These are phyloP conservation scores for Leishmania martiniquensis DNA, from an alignment of 208 protist genomes.

Conservation along the genomic window DNA sequence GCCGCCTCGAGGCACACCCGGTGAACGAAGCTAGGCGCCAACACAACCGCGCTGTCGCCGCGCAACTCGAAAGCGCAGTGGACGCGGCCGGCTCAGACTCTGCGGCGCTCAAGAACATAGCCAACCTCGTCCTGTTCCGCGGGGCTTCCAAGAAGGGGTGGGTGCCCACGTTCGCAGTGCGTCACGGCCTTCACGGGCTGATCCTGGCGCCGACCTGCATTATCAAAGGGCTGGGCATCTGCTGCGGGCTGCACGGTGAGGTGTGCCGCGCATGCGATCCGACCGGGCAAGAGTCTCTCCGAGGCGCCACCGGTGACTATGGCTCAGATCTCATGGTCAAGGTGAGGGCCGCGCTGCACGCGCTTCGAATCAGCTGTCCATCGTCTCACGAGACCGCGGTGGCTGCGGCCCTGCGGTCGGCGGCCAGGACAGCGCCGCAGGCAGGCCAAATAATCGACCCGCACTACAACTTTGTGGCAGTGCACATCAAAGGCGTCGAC, in stretches of 20 bases:
- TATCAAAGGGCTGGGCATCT: slow-evolving; percentile 66
- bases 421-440: background rate
- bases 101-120: slow-evolving; percentile 37
- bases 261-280: slow-evolving; percentile 23
- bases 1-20: slow-evolving; percentile 42
- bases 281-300: slow-evolving; percentile 18
- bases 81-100: background rate
- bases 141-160: slow-evolving; percentile 71
- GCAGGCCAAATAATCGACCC: slow-evolving; percentile 11
- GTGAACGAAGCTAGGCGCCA: slow-evolving; percentile 51
- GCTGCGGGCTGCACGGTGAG: slow-evolving; percentile 47
- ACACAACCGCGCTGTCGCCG: slow-evolving; percentile 28
- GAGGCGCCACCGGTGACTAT: slow-evolving; percentile 61
- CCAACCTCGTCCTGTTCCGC: slow-evolving; percentile 70
- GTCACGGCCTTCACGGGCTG: slow-evolving; percentile 59
- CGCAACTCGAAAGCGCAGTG: background rate
- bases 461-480: slow-evolving; percentile 56
- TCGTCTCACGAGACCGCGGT: slow-evolving; percentile 8
- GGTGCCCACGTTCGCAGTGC: slow-evolving; percentile 61
- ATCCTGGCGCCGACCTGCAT: slow-evolving; percentile 76
- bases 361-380: slow-evolving; percentile 39
- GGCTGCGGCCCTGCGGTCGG: background rate
- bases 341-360: slow-evolving; percentile 45
- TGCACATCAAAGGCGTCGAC: slow-evolving; percentile 82
- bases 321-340: slow-evolving; percentile 55